phyloP scores from a whole-genome alignment of 2,329 filamentous ascomycete species.

The Dothiorella sarmentorum region DNA sequence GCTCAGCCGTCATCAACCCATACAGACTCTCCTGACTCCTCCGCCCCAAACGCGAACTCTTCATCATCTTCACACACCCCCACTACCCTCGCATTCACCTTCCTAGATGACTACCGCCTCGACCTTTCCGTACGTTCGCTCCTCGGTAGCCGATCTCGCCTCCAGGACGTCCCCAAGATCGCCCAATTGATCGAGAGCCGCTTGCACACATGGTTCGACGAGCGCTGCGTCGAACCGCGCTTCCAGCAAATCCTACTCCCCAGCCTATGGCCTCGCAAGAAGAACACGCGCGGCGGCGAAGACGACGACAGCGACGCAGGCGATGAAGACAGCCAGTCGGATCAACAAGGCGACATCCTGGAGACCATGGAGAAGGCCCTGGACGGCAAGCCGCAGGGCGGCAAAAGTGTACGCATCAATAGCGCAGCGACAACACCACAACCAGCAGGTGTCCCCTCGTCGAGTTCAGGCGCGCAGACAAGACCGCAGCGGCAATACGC shows the following conservation, averaged over 20 bases:
- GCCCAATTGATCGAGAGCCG: slow-evolving; percentile 77
- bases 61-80: slow-evolving; percentile 45
- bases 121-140: slow-evolving; percentile 79
- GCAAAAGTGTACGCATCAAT: not conserved
- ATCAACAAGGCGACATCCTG: not conserved
- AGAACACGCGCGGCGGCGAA: slow-evolving; percentile 73
- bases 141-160: slow-evolving; percentile 71
- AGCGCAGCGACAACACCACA: not conserved
- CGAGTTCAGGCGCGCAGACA: not conserved
- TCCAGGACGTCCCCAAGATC: slow-evolving; percentile 86
- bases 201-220: slow-evolving; percentile 83
- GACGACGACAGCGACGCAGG: slow-evolving; percentile 42
- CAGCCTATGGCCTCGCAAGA: slow-evolving; percentile 78
- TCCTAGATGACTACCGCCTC: slow-evolving; percentile 81
- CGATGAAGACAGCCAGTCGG: slow-evolving; percentile 20
- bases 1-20: slow-evolving; percentile 29
- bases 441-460: slow-evolving; percentile 16
- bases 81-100: slow-evolving; percentile 92
- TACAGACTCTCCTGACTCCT: slow-evolving; percentile 39
- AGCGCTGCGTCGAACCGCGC: slow-evolving; percentile 77
- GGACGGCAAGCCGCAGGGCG: not conserved
- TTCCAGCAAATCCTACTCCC: slow-evolving; percentile 85
- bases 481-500: slow-evolving; percentile 2
- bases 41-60: slow-evolving; percentile 19
- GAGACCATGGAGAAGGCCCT: slow-evolving; percentile 7